Evolutionary conservation across 371 early-diverging fungal genomes (phyloP).

Genomic region (Globomyces sp.): DNA sequence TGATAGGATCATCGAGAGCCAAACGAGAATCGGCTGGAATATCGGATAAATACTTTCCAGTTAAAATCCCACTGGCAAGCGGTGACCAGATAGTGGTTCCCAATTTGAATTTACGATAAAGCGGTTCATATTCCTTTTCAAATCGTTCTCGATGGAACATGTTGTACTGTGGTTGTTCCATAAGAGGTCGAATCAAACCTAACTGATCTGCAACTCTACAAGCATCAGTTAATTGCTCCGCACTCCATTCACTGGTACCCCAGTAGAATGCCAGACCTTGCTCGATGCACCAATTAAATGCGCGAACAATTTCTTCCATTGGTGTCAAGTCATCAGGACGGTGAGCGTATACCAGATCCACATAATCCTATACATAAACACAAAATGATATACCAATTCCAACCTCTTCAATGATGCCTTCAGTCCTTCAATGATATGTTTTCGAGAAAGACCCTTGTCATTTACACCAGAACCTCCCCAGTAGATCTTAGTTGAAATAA

Average conservation of each 20-base stretch:
- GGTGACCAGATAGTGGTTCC: constrained; percentile 85
- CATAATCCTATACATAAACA: constrained; percentile 53
- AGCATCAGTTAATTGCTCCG: constrained; percentile 77
- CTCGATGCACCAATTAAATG: constrained; percentile 82
- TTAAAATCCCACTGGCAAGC: constrained; percentile 63
- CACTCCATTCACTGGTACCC: constrained; percentile 88
- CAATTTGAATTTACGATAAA: constrained; percentile 67
- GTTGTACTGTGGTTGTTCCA: constrained; percentile 85
- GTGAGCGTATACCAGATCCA: constrained; percentile 81
- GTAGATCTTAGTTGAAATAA: constrained; percentile 81
- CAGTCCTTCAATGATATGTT: constrained; percentile 83
- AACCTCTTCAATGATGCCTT: constrained; percentile 71
- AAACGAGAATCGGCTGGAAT: constrained; percentile 74
- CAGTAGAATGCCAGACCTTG: constrained; percentile 83
- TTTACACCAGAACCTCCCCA: constrained; percentile 68
- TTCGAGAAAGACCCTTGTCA: constrained; percentile 78
- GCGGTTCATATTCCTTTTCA: constrained; percentile 62
- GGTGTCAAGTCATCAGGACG: constrained; percentile 65
- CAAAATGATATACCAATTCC: constrained; percentile 38
- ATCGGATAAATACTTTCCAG: constrained; percentile 75
- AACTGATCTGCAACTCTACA: constrained; percentile 65
- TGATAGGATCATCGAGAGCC: constrained; percentile 57
- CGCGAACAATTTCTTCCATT: constrained; percentile 84
- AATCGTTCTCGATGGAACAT: constrained; percentile 77
- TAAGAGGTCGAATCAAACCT: constrained; percentile 57